Evolutionary conservation across 2,329 filamentous ascomycete species (phyloP), one percentile per base, ranked within the genome.

Genomic region (Fusarium sacchari): DNA sequence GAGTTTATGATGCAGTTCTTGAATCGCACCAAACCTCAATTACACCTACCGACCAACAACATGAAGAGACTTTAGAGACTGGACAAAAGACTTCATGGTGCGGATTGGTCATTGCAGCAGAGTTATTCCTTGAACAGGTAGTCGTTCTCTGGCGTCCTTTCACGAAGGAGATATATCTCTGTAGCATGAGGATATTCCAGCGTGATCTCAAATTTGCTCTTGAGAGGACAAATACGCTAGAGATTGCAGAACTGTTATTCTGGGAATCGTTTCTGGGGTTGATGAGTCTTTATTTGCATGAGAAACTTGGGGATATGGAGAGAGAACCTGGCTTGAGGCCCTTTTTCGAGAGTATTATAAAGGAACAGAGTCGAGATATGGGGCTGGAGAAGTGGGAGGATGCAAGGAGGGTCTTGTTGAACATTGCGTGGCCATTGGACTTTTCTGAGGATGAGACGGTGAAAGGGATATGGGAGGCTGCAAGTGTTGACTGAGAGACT

Each of bases 51-150:
- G 6, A 17, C 0, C 13, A 11, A 4, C 2, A 40, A 7, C 20
- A 46, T 1, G 30, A 58, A 5, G 13, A 11, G 1, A 30, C n/a
- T 18, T n/a, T 2, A 15, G 43, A 65, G 3, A 12, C 22, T 10
- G 15, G 36, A 9, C 6, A 42, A 15, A 40, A 42, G n/a, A 50
- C 46, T 15, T 53, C 67, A 9, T 69, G 67, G 65, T 52, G 59
- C 14, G 65, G 37, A 30, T 42, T 69, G 5, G 9, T 58, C 7
- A 22, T 69, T 0, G 32, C 43, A 8, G 15, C 30, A 28, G 50
- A 64, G 9, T 5, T 69, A 3, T 69, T 69, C 4, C 22, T 64
- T 5, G 65, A 69, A 9, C 58, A 69, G 9, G 39, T 69, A 3
- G 30, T 46, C 2, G 20, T 22, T 5, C 3, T 57, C 0, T 69